phyloP scores from a whole-genome alignment of 1,284 basidiomycete species.

The Sporisorium sorghi region DNA sequence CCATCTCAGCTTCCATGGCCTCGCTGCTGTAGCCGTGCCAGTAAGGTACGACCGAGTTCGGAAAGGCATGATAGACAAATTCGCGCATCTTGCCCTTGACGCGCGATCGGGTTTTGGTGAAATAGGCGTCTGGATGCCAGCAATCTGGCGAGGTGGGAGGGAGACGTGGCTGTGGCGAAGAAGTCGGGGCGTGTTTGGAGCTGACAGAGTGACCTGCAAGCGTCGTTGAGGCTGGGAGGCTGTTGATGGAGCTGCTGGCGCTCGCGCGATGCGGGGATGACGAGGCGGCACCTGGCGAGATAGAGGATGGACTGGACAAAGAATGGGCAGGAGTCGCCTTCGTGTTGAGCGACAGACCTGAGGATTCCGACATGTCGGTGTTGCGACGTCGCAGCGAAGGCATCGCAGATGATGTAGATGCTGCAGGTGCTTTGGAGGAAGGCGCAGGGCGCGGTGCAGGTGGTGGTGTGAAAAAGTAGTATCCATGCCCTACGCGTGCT shows the following conservation, averaged over 20 bases:
- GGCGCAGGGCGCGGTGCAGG: constrained; percentile 11
- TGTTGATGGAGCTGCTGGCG: constrained; percentile 21
- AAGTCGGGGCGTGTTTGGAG: neutral
- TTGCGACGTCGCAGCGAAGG: constrained; percentile 17
- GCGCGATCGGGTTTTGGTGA: constrained; percentile 18
- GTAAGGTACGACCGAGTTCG: constrained; percentile 47
- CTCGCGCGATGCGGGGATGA: constrained; percentile 18
- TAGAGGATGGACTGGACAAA: constrained; percentile 17
- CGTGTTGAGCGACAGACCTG: constrained; percentile 3
- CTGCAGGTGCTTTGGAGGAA: constrained; percentile 4
- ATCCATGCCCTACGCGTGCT: constrained; percentile 43
- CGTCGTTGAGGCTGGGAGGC: constrained; percentile 18
- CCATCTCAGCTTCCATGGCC: constrained; percentile 41
- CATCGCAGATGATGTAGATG: no score
- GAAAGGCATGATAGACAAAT: constrained; percentile 45
- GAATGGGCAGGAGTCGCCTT: neutral
- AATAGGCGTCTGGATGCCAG: constrained; percentile 55
- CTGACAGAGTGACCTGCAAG: constrained; percentile 9
- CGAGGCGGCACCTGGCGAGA: constrained; percentile 7
- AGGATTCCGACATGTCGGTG: constrained; percentile 21
- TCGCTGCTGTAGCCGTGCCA: constrained; percentile 49
- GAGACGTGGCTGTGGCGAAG: constrained; percentile 8
- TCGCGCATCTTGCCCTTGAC: constrained; percentile 49
- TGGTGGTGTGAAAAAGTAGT: constrained; percentile 58
- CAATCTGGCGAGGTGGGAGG: constrained; percentile 36